Percentiles rank a stretch among this genome's conserved stretches.
Conservation (phyloP, 306 rosid genomes). For the Glycine latifolia region DNA sequence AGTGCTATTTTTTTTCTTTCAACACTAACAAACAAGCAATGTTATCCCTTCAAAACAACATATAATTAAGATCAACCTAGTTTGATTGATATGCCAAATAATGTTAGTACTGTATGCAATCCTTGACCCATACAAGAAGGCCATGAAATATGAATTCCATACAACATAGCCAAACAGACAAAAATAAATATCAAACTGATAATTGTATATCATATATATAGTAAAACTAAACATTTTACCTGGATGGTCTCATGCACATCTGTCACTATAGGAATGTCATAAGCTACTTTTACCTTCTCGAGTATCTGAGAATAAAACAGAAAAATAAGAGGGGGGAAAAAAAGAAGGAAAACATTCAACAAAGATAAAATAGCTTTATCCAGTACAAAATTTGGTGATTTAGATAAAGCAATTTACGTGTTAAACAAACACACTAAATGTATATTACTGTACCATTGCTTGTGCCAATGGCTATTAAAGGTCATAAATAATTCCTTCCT, state of each 20-base stretch:
- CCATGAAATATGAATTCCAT: conserved; percentile 35
- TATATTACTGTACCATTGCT: background rate
- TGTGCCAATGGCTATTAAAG: background rate
- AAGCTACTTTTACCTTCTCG: conserved; percentile 90
- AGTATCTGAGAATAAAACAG: conserved; percentile 68
- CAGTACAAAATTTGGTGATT: conserved; percentile 13
- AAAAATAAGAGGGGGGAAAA: conserved; percentile 31
- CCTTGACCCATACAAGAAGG: conserved; percentile 21
- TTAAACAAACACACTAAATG: conserved; percentile 28
- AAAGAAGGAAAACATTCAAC: conserved; percentile 33
- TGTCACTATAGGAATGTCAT: conserved; percentile 87
- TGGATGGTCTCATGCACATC: conserved; percentile 85
- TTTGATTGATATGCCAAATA: conserved; percentile 4
- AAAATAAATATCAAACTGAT: conserved; percentile 7
- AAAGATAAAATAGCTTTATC: conserved; percentile 30
- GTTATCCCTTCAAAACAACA: conserved; percentile 20
- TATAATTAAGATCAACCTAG: background rate
- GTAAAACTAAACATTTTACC: conserved; percentile 55
- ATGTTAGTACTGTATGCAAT: background rate
- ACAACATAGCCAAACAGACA: conserved; percentile 16
- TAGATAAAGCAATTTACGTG: conserved; percentile 30
- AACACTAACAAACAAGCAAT: background rate
- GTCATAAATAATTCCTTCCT: conserved; percentile 12
- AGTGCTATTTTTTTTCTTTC: background rate
- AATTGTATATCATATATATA: conserved; percentile 5